phyloP scores from a whole-genome alignment of 2,329 filamentous ascomycete genomes.

The Fusarium sulawesiense region DNA sequence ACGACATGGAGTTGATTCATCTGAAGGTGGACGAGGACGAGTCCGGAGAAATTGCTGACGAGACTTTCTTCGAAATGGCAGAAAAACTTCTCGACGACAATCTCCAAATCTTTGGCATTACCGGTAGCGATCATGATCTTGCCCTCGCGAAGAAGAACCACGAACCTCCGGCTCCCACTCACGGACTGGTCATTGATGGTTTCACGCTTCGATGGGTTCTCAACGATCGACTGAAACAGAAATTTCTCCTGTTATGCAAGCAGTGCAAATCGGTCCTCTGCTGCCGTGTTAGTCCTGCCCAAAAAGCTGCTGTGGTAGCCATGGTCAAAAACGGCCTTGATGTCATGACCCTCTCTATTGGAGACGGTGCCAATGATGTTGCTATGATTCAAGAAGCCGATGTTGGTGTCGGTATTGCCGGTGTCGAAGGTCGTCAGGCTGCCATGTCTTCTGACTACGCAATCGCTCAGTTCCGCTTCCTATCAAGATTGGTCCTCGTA shows the following conservation, averaged over 20 bases:
- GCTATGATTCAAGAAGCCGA: slow-evolving; percentile 98
- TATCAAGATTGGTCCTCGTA: slow-evolving; percentile 86
- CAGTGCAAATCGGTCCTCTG: slow-evolving; percentile 96
- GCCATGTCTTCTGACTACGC: slow-evolving; percentile 98
- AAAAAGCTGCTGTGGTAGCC: slow-evolving; percentile 95
- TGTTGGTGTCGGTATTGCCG: slow-evolving; percentile 95
- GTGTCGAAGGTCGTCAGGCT: slow-evolving; percentile 90
- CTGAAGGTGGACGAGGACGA: slow-evolving; percentile 86
- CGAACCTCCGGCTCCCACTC: slow-evolving; percentile 85
- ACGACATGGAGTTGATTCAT: slow-evolving; percentile 96
- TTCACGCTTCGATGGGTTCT: slow-evolving; percentile 92
- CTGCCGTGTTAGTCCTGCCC: slow-evolving; percentile 94
- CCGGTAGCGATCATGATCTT: slow-evolving; percentile 87
- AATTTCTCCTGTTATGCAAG: slow-evolving; percentile 95
- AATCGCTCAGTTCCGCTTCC: slow-evolving; percentile 91
- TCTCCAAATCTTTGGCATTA: slow-evolving; percentile 78
- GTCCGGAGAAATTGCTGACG: slow-evolving; percentile 58
- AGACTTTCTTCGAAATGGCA: slow-evolving; percentile 66
- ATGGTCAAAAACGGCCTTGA: slow-evolving; percentile 96
- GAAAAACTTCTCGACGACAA: slow-evolving; percentile 80
- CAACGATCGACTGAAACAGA: slow-evolving; percentile 84
- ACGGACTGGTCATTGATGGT: slow-evolving; percentile 94
- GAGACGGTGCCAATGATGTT: slow-evolving; percentile 94
- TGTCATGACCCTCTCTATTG: slow-evolving; percentile 94
- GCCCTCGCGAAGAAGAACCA: slow-evolving; percentile 83